Evolutionary conservation across 106 monocot genomes (phyloP).

Genomic region (Xerophyta viscosa): DNA sequence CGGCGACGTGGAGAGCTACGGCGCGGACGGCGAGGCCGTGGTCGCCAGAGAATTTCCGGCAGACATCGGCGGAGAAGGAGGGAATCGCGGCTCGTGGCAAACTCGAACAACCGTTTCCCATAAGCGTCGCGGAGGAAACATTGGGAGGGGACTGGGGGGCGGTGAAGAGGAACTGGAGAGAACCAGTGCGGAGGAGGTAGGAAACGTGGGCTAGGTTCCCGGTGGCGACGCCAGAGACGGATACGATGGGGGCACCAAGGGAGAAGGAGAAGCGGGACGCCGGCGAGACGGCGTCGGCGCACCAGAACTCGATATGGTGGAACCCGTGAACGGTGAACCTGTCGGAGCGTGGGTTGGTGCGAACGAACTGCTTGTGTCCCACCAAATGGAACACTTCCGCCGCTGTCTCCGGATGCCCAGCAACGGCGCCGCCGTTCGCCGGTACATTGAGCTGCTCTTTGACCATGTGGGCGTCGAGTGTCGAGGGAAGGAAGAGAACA

Average conservation of each 20-base stretch:
- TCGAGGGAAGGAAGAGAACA: no score
- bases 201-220: slow-evolving; percentile 69
- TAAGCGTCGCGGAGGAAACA: background rate
- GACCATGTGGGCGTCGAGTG: no score
- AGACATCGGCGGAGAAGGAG: slow-evolving; percentile 41
- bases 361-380: slow-evolving; percentile 60
- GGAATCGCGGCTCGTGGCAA: slow-evolving; percentile 33
- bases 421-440: no score
- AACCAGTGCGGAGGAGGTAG: slow-evolving; percentile 48
- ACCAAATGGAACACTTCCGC: slow-evolving; percentile 42
- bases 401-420: no score
- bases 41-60: slow-evolving; percentile 28
- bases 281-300: slow-evolving; percentile 58
- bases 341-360: slow-evolving; percentile 60
- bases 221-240: slow-evolving; percentile 77
- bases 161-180: slow-evolving; percentile 71
- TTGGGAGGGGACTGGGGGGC: slow-evolving; percentile 39
- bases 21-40: slow-evolving; percentile 92
- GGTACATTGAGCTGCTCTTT: no score
- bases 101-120: background rate
- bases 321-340: slow-evolving; percentile 55
- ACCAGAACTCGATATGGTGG: slow-evolving; percentile 98
- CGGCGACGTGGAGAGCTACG: slow-evolving; percentile 54
- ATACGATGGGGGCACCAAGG: slow-evolving; percentile 59
- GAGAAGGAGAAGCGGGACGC: slow-evolving; percentile 80